These are phyloP conservation scores for Cutaneotrichosporon cutaneum DNA, from an alignment of 1,284 basidiomycete species.

Conservation along the genomic window DNA sequence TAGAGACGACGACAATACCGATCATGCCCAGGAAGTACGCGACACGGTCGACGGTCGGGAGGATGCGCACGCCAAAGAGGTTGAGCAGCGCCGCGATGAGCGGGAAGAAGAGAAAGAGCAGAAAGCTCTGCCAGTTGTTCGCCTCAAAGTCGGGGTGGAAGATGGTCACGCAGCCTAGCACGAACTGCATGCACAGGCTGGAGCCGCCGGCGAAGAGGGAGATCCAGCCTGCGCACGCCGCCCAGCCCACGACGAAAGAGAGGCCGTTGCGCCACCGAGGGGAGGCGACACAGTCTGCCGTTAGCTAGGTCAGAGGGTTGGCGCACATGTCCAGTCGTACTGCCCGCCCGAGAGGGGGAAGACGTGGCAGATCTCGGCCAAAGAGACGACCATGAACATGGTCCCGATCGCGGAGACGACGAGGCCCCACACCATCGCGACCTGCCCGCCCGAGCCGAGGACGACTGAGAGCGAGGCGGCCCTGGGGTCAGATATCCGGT, in stretches of 20 bases:
- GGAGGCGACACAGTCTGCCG: constrained; percentile 23
- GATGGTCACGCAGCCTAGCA: constrained; percentile 29
- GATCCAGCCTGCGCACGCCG: constrained; percentile 44
- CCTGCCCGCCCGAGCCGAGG: constrained; percentile 43
- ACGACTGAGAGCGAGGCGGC: constrained; percentile 24
- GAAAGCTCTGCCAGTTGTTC: constrained; percentile 17
- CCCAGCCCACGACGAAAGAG: constrained; percentile 18
- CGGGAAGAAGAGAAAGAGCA: constrained; percentile 16
- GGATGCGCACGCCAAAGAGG: constrained; percentile 19
- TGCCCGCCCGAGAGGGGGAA: constrained; percentile 37
- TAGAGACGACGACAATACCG: constrained; percentile 42
- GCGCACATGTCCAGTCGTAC: constrained; percentile 40
- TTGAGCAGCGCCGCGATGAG: constrained; percentile 15
- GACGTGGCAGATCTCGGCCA: constrained; percentile 27
- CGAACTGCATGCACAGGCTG: constrained; percentile 30
- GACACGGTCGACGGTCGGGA: constrained; percentile 19
- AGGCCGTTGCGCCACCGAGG: constrained; percentile 6
- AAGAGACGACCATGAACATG: constrained; percentile 30
- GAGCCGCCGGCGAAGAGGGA: constrained; percentile 45
- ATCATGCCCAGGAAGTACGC: constrained; percentile 40
- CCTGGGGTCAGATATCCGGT: constrained; percentile 8
- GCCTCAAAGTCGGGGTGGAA: constrained; percentile 13
- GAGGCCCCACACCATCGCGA: constrained; percentile 47
- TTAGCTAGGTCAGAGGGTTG: not conserved
- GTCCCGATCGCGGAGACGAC: constrained; percentile 37